A percentile compares a stretch with the other conserved stretches of the same genome.
phyloP scores from a whole-genome alignment of 163 green algal species.

The Coccomyxa subellipsoidea region DNA sequence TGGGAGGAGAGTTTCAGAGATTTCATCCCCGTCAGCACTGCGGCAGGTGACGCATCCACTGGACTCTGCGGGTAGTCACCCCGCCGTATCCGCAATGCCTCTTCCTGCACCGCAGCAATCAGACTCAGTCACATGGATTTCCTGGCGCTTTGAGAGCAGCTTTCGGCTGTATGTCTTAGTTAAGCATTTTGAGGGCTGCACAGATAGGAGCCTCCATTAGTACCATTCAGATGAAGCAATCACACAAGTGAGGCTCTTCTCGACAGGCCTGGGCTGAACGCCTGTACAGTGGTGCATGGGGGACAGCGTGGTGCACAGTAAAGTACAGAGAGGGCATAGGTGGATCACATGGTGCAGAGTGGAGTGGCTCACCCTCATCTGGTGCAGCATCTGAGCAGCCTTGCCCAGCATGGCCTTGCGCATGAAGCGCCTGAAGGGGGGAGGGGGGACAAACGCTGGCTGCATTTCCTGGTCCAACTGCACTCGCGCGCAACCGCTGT shows the following conservation, averaged over 20 bases:
- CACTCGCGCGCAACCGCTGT: neutral
- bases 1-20: neutral
- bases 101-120: neutral
- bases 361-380: neutral
- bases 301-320: too few relatives aligned
- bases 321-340: too few relatives aligned
- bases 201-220: neutral
- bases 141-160: too few relatives aligned
- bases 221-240: neutral
- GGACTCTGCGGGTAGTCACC: too few relatives aligned
- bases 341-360: neutral
- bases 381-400: constrained; percentile 1
- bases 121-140: neutral
- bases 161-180: too few relatives aligned
- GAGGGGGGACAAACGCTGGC: constrained; percentile 16
- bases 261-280: neutral
- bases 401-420: constrained; percentile 1
- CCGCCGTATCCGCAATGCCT: neutral
- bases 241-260: neutral
- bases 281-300: too few relatives aligned
- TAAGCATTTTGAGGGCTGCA: too few relatives aligned
- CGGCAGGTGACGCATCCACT: neutral
- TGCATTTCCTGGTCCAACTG: constrained; percentile 31
- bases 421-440: constrained; percentile 23
- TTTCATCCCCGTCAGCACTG: neutral